Percentiles rank a stretch among this genome's conserved stretches.
Evolutionary conservation across 495 filamentous ascomycete genomes (phyloP).

Genomic region (Ramalina peruviana): DNA sequence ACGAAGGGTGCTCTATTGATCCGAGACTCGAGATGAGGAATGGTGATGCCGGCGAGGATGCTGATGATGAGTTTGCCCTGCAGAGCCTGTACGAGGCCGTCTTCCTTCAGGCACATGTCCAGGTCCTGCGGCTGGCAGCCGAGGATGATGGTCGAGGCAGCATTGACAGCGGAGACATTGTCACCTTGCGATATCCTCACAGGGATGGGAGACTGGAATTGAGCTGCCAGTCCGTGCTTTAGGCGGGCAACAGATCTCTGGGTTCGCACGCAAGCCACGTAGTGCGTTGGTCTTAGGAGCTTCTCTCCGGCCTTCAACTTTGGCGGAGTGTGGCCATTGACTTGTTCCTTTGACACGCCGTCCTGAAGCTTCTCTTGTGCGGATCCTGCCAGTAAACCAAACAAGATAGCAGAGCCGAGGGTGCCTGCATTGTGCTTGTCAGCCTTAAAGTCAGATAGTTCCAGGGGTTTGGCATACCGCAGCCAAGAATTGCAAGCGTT

Average conservation of each 20-base stretch:
- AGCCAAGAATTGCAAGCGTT: slow-evolving; percentile 12
- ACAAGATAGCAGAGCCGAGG: slow-evolving; percentile 12
- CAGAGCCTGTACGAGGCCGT: slow-evolving; percentile 12
- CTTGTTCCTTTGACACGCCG: neutral
- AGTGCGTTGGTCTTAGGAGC: neutral
- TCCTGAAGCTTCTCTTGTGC: neutral
- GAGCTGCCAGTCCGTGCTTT: neutral
- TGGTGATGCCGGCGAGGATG: slow-evolving; percentile 17
- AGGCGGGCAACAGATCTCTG: neutral
- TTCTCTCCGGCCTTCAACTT: neutral
- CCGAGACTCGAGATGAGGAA: slow-evolving; percentile 6
- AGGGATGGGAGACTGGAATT: neutral
- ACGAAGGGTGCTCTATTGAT: neutral
- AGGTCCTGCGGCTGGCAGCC: slow-evolving; percentile 17
- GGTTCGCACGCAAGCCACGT: neutral
- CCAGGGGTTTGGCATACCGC: slow-evolving; percentile 1
- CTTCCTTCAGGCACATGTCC: slow-evolving; percentile 6
- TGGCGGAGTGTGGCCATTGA: neutral
- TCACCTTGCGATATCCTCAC: slow-evolving; percentile 9
- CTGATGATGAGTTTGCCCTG: slow-evolving; percentile 15
- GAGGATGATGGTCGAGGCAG: slow-evolving; percentile 14
- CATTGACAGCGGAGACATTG: slow-evolving; percentile 14
- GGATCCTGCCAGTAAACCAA: slow-evolving; percentile 5
- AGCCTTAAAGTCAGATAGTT: neutral
- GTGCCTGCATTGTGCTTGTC: slow-evolving; percentile 4